A percentile compares a stretch with the other conserved stretches of the same genome.
Evolutionary conservation across 2,329 filamentous ascomycete genomes (phyloP).

Genomic region (Claviceps lovelessii): DNA sequence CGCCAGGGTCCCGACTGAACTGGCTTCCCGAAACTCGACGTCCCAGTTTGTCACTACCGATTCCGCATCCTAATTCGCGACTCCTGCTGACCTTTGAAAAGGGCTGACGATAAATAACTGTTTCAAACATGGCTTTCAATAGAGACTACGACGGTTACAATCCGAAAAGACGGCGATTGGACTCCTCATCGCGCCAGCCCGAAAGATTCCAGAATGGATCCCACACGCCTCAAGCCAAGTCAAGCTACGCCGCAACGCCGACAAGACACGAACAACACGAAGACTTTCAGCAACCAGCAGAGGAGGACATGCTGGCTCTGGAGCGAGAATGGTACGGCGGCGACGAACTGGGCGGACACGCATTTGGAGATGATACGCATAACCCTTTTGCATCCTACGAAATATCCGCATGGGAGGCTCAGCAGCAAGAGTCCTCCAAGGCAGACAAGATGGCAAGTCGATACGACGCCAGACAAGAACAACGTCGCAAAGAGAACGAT

Average conservation of each 20-base stretch:
- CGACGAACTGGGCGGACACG: slow-evolving; percentile 67
- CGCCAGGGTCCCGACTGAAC: too few relatives aligned
- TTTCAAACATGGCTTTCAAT: slow-evolving; percentile 19
- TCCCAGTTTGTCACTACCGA: not conserved
- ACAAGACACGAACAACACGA: slow-evolving; percentile 21
- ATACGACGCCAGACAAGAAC: slow-evolving; percentile 54
- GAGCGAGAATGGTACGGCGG: slow-evolving; percentile 90
- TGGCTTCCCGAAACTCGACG: slow-evolving; percentile 8
- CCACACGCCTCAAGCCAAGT: slow-evolving; percentile 21
- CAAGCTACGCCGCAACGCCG: slow-evolving; percentile 28
- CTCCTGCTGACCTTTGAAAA: not conserved
- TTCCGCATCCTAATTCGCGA: not conserved
- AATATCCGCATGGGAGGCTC: slow-evolving; percentile 56
- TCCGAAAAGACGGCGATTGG: slow-evolving; percentile 25
- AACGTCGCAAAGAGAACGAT: slow-evolving; percentile 88
- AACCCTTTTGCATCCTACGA: slow-evolving; percentile 76
- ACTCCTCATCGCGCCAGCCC: slow-evolving; percentile 17
- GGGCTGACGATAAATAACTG: not conserved
- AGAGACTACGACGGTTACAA: slow-evolving; percentile 24
- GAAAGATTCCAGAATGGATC: slow-evolving; percentile 19
- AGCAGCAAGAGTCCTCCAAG: slow-evolving; percentile 64
- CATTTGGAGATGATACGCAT: slow-evolving; percentile 81
- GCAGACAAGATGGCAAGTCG: slow-evolving; percentile 67
- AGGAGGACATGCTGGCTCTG: slow-evolving; percentile 58
- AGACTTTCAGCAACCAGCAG: slow-evolving; percentile 45